phyloP scores from a whole-genome alignment of 441 rosid species.

The Populus tomentosa region DNA sequence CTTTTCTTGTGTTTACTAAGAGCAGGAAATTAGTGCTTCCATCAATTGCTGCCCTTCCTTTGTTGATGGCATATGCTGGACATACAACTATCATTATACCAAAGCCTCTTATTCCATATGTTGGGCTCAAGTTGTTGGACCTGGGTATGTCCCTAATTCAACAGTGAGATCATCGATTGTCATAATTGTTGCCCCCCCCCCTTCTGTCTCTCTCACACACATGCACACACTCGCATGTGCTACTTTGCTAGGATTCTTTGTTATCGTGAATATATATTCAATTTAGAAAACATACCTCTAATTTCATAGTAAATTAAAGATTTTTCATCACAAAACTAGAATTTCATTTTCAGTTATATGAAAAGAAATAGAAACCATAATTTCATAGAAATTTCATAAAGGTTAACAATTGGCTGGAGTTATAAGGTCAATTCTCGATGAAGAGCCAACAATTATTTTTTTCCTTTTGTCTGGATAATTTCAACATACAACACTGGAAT shows the following conservation, averaged over 20 bases:
- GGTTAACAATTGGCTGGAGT: neutral
- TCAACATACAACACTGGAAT: neutral
- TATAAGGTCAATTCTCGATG: neutral
- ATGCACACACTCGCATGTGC: neutral
- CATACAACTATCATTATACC: conserved; percentile 90
- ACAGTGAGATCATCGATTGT: neutral
- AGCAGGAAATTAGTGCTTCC: conserved; percentile 82
- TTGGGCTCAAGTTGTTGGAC: conserved; percentile 77
- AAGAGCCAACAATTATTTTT: neutral
- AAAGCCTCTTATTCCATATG: conserved; percentile 71
- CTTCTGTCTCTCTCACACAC: too few relatives aligned
- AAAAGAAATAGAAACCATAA: neutral
- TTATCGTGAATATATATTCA: too few relatives aligned
- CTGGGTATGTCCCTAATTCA: conserved; percentile 52
- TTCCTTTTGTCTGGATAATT: neutral
- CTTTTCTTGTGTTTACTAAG: conserved; percentile 23
- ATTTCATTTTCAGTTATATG: neutral
- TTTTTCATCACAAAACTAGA: neutral
- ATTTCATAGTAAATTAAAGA: neutral
- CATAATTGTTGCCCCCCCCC: neutral
- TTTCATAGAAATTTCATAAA: neutral
- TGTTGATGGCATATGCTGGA: conserved; percentile 98
- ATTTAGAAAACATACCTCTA: neutral
- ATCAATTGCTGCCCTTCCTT: conserved; percentile 91
- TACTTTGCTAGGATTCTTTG: neutral